Percentiles rank a stretch among this genome's conserved stretches.
Conservation (phyloP, 75 land plant genomes). For the Picea glauca region DNA sequence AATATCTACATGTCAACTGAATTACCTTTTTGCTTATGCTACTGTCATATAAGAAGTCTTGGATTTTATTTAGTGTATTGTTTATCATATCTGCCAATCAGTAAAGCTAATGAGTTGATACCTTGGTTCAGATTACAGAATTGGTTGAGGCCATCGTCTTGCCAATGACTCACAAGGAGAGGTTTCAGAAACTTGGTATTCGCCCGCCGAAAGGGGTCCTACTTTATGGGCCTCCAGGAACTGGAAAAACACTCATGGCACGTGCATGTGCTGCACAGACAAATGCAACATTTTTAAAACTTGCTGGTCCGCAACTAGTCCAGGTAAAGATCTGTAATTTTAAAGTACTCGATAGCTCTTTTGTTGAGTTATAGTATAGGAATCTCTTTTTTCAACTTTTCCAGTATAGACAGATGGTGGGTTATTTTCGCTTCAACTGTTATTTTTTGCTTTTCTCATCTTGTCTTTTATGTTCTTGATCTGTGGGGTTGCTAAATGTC, state of each 20-base stretch:
- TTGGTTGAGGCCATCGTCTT: slow-evolving; percentile 98
- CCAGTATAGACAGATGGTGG: not conserved
- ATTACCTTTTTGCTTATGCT: not conserved
- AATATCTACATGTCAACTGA: not conserved
- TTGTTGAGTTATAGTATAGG: not conserved
- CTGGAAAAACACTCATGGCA: slow-evolving; percentile 99
- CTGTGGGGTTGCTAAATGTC: not conserved
- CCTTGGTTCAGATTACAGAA: slow-evolving; percentile 80
- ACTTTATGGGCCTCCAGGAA: slow-evolving; percentile 98
- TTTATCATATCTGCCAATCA: not conserved
- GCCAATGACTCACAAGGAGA: slow-evolving; percentile 98
- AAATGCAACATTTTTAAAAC: slow-evolving; percentile 93
- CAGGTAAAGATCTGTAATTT: slow-evolving; percentile 49
- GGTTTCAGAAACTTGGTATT: slow-evolving; percentile 91
- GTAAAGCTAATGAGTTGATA: not conserved
- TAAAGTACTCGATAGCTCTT: not conserved
- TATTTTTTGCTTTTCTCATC: not conserved
- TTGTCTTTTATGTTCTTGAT: not conserved
- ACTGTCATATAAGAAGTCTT: not conserved
- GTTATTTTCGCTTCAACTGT: not conserved
- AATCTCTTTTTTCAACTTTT: not conserved
- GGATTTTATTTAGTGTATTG: not conserved
- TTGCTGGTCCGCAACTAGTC: slow-evolving; percentile 98
- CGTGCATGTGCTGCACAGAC: slow-evolving; percentile 99
- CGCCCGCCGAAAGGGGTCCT: slow-evolving; percentile 97